phyloP scores from a whole-genome alignment of 78 protist genomes.

The Guillardia theta region DNA sequence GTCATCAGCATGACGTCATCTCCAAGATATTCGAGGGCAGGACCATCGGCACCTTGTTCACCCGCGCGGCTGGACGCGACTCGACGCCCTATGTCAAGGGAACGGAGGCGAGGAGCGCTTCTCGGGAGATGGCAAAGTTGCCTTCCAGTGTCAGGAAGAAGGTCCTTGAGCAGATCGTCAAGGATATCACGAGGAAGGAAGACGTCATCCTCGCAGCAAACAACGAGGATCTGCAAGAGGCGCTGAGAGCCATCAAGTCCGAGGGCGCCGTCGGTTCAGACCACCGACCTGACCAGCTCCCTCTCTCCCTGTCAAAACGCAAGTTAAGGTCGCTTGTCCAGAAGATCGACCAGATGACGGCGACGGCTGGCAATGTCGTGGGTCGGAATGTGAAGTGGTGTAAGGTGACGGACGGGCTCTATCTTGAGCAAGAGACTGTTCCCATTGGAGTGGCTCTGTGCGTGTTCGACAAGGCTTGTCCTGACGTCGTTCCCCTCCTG shows the following conservation, averaged over 20 bases:
- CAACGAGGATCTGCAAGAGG: not conserved
- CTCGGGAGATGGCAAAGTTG: no score
- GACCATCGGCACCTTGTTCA: no score
- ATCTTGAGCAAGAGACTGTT: not conserved
- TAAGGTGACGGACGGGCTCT: slow-evolving; percentile 33
- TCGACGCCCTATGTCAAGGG: no score
- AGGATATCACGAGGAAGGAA: not conserved
- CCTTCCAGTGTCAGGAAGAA: no score
- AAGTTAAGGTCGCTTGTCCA: not conserved
- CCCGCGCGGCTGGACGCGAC: no score
- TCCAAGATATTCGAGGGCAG: no score
- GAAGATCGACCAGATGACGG: no score
- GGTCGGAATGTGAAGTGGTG: not conserved
- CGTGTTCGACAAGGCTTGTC: not conserved
- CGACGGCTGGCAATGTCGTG: not conserved
- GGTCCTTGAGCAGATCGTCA: not conserved
- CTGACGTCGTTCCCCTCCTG: not conserved
- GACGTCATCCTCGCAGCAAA: not conserved
- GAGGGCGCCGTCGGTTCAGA: not conserved
- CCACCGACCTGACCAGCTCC: no score
- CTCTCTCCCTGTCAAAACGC: not conserved
- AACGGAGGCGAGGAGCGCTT: no score
- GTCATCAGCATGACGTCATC: no score
- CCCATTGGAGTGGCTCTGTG: slow-evolving; percentile 21
- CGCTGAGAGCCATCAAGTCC: not conserved